phyloP scores from a whole-genome alignment of 2,329 filamentous ascomycete genomes.

The Fusarium austroafricanum region DNA sequence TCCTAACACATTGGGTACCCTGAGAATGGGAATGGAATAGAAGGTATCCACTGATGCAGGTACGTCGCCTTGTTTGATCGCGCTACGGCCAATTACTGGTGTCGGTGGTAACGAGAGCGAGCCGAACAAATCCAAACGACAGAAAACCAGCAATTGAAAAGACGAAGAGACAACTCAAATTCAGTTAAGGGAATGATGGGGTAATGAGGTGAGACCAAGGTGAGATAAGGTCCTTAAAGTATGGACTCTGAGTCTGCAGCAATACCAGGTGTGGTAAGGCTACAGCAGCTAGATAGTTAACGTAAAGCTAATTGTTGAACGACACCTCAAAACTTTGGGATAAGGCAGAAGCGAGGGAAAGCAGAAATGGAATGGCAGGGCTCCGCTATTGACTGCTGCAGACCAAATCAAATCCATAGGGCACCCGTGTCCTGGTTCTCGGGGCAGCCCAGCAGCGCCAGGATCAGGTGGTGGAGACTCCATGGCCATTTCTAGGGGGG shows the following conservation, averaged over 20 bases:
- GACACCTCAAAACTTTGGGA: slow-evolving; percentile 8
- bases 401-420: slow-evolving; percentile 4
- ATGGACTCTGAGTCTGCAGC: neutral
- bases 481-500: slow-evolving; percentile 9
- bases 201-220: slow-evolving; percentile 34
- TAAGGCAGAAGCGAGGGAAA: slow-evolving; percentile 3
- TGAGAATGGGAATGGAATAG: slow-evolving; percentile 11
- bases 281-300: slow-evolving; percentile 4
- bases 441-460: slow-evolving; percentile 42
- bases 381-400: neutral
- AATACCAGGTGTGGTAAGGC: slow-evolving; percentile 15
- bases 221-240: slow-evolving; percentile 19
- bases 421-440: slow-evolving; percentile 46
- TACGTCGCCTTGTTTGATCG: slow-evolving; percentile 45
- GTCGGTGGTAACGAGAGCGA: slow-evolving; percentile 18
- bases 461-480: slow-evolving; percentile 40
- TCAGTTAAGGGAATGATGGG: slow-evolving; percentile 31
- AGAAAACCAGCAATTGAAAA: slow-evolving; percentile 1
- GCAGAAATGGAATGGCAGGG: slow-evolving; percentile 28
- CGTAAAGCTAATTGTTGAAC: slow-evolving; percentile 18
- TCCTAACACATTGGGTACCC: slow-evolving; percentile 1
- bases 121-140: slow-evolving; percentile 35
- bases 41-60: slow-evolving; percentile 44
- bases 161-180: slow-evolving; percentile 3
- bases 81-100: slow-evolving; percentile 39